phyloP scores from a whole-genome alignment of 2,329 filamentous ascomycete genomes.

The Graphilbum sp. region DNA sequence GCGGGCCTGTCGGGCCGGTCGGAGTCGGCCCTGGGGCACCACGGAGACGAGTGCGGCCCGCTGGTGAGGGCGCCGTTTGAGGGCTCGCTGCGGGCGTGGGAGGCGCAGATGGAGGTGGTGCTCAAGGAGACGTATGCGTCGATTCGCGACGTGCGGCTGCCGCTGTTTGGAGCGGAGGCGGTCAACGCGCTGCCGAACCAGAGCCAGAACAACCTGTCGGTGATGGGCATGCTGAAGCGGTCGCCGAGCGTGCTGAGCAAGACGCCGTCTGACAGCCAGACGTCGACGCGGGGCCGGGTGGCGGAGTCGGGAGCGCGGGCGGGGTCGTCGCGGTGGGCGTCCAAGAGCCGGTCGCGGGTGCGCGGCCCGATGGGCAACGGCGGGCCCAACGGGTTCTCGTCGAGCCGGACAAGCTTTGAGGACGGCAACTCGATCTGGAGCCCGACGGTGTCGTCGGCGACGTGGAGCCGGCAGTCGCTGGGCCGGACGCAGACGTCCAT shows the following conservation, averaged over 20 bases:
- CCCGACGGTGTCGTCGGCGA: slow-evolving; percentile 69
- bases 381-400: slow-evolving; percentile 64
- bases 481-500: slow-evolving; percentile 82
- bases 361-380: slow-evolving; percentile 28
- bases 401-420: slow-evolving; percentile 86
- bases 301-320: slow-evolving; percentile 34
- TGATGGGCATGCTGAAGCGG: slow-evolving; percentile 63
- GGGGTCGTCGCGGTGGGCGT: slow-evolving; percentile 56
- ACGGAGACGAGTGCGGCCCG: slow-evolving; percentile 43
- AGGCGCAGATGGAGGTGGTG: slow-evolving; percentile 75
- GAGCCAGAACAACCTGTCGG: slow-evolving; percentile 49
- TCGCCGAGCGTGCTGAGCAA: slow-evolving; percentile 87
- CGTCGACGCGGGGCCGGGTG: slow-evolving; percentile 53
- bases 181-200: slow-evolving; percentile 14
- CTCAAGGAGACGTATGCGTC: slow-evolving; percentile 84
- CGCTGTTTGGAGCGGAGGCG: slow-evolving; percentile 47
- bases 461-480: slow-evolving; percentile 87
- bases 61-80: slow-evolving; percentile 64
- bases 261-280: slow-evolving; percentile 66
- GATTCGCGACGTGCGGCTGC: slow-evolving; percentile 74
- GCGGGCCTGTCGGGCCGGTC: slow-evolving; percentile 27
- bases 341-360: slow-evolving; percentile 64
- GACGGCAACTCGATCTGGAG: slow-evolving; percentile 85
- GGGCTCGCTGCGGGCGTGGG: slow-evolving; percentile 66
- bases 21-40: slow-evolving; percentile 23